Percentiles rank a stretch among this genome's conserved stretches.
Conservation (phyloP, 805 yeast genomes). For the Lipomyces kockii region DNA sequence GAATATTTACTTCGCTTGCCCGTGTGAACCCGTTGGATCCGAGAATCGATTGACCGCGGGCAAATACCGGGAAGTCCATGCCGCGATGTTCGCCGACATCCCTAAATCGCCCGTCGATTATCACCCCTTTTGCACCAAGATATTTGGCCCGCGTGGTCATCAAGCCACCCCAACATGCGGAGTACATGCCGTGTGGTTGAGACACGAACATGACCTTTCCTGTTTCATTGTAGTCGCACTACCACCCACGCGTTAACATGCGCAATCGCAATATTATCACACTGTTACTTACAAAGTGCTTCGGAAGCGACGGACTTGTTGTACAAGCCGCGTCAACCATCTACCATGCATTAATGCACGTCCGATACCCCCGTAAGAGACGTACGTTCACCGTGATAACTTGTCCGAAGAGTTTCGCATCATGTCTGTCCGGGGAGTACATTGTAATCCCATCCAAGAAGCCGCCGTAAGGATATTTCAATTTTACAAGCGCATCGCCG, state of each 20-base stretch:
- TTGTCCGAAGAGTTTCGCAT: too few species aligned
- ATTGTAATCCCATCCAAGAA: constrained; percentile 8
- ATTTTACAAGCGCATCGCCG: constrained; percentile 9
- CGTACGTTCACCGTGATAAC: neutral
- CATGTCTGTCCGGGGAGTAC: constrained; percentile 11
- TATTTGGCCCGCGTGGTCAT: constrained; percentile 87
- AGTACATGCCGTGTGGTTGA: constrained; percentile 4
- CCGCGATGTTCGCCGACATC: too few species aligned
- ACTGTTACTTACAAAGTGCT: too few species aligned
- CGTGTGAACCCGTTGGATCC: constrained; percentile 9
- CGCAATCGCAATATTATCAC: too few species aligned
- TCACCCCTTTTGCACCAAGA: constrained; percentile 47
- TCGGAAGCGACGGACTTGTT: too few species aligned
- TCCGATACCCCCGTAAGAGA: too few species aligned
- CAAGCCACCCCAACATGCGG: constrained; percentile 64
- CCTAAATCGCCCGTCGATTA: too few species aligned
- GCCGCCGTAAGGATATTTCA: constrained; percentile 11
- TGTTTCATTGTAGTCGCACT: constrained; percentile 5
- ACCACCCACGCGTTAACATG: too few species aligned
- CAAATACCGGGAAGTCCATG: too few species aligned
- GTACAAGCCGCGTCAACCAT: too few species aligned
- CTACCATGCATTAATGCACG: too few species aligned
- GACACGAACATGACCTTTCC: constrained; percentile 16
- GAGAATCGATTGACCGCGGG: too few species aligned
- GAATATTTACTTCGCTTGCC: constrained; percentile 24